A percentile compares a stretch with the other conserved stretches of the same genome.
phyloP scores from a whole-genome alignment of 1,139 yeast species.

The Debaryomycetaceae sp. region DNA sequence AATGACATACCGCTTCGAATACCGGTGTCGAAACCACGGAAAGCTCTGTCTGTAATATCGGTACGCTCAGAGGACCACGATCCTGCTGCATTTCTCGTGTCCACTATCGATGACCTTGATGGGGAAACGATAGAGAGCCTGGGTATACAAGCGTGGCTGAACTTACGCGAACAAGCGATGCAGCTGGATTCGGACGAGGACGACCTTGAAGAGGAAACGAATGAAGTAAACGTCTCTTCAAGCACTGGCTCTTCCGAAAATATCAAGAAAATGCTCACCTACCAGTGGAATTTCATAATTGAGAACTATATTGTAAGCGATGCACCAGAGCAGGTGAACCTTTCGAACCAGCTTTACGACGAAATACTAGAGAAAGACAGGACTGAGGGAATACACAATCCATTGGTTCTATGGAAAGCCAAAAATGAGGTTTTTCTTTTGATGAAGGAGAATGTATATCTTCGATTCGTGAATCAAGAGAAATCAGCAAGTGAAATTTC shows the following conservation, averaged over 20 bases:
- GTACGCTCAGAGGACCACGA: constrained; percentile 18
- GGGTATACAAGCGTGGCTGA: constrained; percentile 23
- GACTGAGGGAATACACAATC: constrained; percentile 31
- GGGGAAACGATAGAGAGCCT: constrained; percentile 3
- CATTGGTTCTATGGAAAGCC: constrained; percentile 36
- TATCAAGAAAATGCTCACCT: constrained; percentile 6
- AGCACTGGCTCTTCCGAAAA: neutral
- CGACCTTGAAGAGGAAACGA: constrained; percentile 5
- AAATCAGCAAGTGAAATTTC: neutral
- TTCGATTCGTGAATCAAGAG: constrained; percentile 11
- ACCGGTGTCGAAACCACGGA: neutral
- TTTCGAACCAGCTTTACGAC: constrained; percentile 32
- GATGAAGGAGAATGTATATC: constrained; percentile 44
- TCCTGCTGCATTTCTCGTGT: constrained; percentile 25
- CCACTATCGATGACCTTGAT: constrained; percentile 32
- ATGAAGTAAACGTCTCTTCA: neutral
- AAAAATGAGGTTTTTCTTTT: constrained; percentile 41
- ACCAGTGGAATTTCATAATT: constrained; percentile 31
- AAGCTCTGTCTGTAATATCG: constrained; percentile 5
- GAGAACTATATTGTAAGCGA: constrained; percentile 26
- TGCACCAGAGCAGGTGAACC: constrained; percentile 44
- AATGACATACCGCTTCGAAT: neutral
- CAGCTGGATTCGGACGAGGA: constrained; percentile 50
- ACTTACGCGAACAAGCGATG: constrained; percentile 24
- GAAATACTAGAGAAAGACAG: constrained; percentile 27